Conservation (phyloP, 192 early-diverging fungal genomes). For the Geosiphon pyriformis region DNA sequence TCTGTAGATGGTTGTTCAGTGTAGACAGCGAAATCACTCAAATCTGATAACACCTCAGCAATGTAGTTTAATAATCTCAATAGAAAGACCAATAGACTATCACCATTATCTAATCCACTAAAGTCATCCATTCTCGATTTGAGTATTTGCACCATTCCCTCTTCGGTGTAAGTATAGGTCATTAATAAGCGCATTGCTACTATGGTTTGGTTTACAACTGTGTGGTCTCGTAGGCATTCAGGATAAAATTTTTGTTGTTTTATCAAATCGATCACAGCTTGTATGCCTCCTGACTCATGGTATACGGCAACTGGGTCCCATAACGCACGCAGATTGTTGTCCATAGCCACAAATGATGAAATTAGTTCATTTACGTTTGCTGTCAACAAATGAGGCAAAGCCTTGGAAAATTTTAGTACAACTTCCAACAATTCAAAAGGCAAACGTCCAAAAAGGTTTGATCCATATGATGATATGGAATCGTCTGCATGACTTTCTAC, state of each 20-base stretch:
- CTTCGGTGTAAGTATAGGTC: slow-evolving; percentile 22
- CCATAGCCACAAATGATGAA: background rate
- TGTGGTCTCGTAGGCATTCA: slow-evolving; percentile 24
- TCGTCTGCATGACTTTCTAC: background rate
- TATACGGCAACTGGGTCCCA: slow-evolving; percentile 21
- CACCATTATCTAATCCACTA: slow-evolving; percentile 26
- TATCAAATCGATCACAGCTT: slow-evolving; percentile 24
- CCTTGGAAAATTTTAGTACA: slow-evolving; percentile 18
- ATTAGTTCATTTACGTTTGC: slow-evolving; percentile 13
- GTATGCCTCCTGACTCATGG: slow-evolving; percentile 22
- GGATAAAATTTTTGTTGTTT: slow-evolving; percentile 29
- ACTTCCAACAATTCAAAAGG: slow-evolving; percentile 26
- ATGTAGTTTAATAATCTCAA: slow-evolving; percentile 20
- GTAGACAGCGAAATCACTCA: slow-evolving; percentile 22
- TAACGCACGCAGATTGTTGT: slow-evolving; percentile 18
- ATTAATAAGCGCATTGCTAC: slow-evolving; percentile 18
- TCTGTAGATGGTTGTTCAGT: slow-evolving; percentile 14
- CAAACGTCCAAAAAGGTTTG: background rate
- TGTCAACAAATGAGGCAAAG: slow-evolving; percentile 13
- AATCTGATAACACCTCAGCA: slow-evolving; percentile 23
- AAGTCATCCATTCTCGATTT: slow-evolving; percentile 25
- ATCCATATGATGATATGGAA: background rate
- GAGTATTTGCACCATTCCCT: slow-evolving; percentile 22
- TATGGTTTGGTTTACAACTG: slow-evolving; percentile 20
- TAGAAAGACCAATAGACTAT: slow-evolving; percentile 22